Conservation (phyloP, 2,329 filamentous ascomycete species). For the Lachnellula cervina region DNA sequence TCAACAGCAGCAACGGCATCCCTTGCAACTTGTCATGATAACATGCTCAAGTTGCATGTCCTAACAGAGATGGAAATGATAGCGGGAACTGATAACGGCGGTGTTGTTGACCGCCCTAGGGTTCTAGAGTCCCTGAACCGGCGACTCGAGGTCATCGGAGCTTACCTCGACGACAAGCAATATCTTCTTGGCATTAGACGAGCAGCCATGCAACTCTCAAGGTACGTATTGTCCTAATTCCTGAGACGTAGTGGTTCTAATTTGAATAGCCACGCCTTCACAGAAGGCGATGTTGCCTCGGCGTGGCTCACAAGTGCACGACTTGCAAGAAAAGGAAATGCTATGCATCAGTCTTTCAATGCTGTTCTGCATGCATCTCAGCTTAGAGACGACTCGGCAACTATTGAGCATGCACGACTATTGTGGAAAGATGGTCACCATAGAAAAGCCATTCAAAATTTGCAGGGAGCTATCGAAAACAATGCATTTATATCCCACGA, state of each 20-base stretch:
- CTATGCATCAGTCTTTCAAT: constrained; percentile 84
- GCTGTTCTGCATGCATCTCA: constrained; percentile 84
- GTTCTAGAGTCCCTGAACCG: constrained; percentile 58
- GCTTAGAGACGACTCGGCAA: constrained; percentile 79
- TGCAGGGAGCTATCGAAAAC: constrained; percentile 79
- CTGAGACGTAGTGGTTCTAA: constrained; percentile 23
- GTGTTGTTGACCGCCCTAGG: constrained; percentile 30
- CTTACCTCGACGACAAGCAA: constrained; percentile 88
- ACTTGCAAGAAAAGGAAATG: constrained; percentile 79
- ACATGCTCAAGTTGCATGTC: constrained; percentile 81
- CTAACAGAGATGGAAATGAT: constrained; percentile 83
- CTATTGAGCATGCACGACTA: constrained; percentile 88
- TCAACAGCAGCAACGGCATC: constrained; percentile 74
- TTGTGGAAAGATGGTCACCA: constrained; percentile 92
- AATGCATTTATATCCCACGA: constrained; percentile 61
- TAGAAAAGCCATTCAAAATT: constrained; percentile 86
- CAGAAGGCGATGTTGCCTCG: constrained; percentile 69
- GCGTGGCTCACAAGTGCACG: constrained; percentile 82
- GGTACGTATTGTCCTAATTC: constrained; percentile 43
- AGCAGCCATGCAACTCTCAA: constrained; percentile 77
- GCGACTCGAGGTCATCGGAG: constrained; percentile 83
- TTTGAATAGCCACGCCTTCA: constrained; percentile 46
- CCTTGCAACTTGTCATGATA: constrained; percentile 76
- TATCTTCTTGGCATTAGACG: constrained; percentile 82
- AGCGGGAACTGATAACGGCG: constrained; percentile 42